Evolutionary conservation across 2,329 filamentous ascomycete species (phyloP).

Genomic region (Penicillium sumatraense): DNA sequence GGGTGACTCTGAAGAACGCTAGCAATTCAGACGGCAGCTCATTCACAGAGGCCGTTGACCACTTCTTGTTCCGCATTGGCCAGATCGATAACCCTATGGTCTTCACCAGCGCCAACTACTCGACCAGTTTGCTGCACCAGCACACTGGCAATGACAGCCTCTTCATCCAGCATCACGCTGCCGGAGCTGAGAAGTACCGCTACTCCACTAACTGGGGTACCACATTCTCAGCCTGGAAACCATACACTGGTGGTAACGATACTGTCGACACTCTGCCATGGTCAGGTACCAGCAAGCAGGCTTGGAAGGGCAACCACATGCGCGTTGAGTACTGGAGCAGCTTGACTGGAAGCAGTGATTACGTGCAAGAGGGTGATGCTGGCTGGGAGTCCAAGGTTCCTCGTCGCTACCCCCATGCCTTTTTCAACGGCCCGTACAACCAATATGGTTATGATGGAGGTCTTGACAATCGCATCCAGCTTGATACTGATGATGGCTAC

Average conservation of each 20-base stretch:
- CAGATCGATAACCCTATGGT: slow-evolving; percentile 63
- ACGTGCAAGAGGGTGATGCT: slow-evolving; percentile 63
- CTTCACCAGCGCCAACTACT: slow-evolving; percentile 64
- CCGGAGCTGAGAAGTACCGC: slow-evolving; percentile 66
- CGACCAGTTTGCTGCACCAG: slow-evolving; percentile 55
- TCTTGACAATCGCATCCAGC: slow-evolving; percentile 56
- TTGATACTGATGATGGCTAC: slow-evolving; percentile 49
- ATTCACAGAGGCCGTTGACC: slow-evolving; percentile 59
- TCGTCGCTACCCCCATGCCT: slow-evolving; percentile 65
- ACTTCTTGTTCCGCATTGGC: slow-evolving; percentile 67
- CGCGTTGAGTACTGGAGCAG: slow-evolving; percentile 67
- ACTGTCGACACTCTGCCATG: slow-evolving; percentile 56
- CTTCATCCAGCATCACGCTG: slow-evolving; percentile 61
- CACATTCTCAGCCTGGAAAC: slow-evolving; percentile 62
- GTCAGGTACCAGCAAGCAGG: slow-evolving; percentile 61
- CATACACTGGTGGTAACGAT: slow-evolving; percentile 58
- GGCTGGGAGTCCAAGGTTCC: slow-evolving; percentile 43
- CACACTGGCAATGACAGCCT: slow-evolving; percentile 46
- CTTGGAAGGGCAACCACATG: slow-evolving; percentile 66
- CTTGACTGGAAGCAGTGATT: slow-evolving; percentile 62
- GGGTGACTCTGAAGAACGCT: slow-evolving; percentile 61
- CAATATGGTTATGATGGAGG: slow-evolving; percentile 67
- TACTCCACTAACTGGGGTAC: slow-evolving; percentile 68
- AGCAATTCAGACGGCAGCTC: slow-evolving; percentile 42
- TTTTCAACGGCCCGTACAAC: slow-evolving; percentile 66